Evolutionary conservation across 192 early-diverging fungal genomes (phyloP), one percentile per base, ranked within the genome.

Genomic region (Neocallimastix lanati): DNA sequence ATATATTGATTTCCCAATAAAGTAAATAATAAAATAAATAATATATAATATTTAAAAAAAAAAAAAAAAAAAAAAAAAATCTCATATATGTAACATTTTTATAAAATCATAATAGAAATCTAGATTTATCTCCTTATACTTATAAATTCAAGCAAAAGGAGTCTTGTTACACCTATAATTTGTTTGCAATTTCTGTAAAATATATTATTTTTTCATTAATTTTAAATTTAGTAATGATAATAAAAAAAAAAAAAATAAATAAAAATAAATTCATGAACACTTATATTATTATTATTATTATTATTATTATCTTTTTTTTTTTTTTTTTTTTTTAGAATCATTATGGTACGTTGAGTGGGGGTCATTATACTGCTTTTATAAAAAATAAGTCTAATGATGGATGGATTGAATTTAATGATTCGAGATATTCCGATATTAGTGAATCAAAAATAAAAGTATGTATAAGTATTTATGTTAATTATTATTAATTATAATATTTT

Each of bases 341-440:
- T 81, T 93, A 86, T 77, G 94, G 94, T 12, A 85, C 88, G 13
- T 80, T 94, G 79, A 93, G 87, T 76, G 90, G 93, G 33, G 93
- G 93, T 15, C 93, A 94, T 83, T 95, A 82, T 80, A 92, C 91
- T 76, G 91, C 92, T 28, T 86, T 89, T 82, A 93, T 94, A 29
- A 84, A 88, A 25, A 89, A 89, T 78, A 87, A 88, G 15, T 82
- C 87, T 40, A 83, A 88, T 2, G 85, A 83, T 7, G 85, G 92
- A 82, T 96, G 95, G 95, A 92, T 90, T 80, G 87, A 92, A 78
- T 96, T 96, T 88, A 94, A 96, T 84, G 94, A 95, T 83, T 91
- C 93, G 12, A 85, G 90, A n/a, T 89, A 92, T 29, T 88, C 89
- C 3, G 86, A 86, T 2, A 89, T 84, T 40, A 86, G 87, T 79